Conservation (phyloP, 176 grass and related monocot genomes). For the Oryza rufipogon region DNA sequence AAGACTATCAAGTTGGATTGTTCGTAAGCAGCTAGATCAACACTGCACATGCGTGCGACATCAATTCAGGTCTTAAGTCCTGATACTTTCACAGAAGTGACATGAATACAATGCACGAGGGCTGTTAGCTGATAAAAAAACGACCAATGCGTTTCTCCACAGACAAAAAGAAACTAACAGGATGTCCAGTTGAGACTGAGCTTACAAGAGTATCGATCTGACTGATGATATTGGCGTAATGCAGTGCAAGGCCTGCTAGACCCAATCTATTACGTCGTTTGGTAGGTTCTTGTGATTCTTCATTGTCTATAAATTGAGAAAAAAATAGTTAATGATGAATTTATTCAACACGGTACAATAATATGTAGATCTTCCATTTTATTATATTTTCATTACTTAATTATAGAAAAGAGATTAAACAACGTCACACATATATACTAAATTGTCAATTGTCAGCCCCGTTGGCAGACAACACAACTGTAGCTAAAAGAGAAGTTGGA, state of each 20-base stretch:
- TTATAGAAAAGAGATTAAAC: constrained; percentile 28
- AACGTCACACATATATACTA: constrained; percentile 5
- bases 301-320: constrained; percentile 68
- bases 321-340: constrained; percentile 17
- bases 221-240: constrained; percentile 99
- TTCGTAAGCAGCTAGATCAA: constrained; percentile 29
- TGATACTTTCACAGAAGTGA: constrained; percentile 29
- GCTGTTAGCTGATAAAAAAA: constrained; percentile 17
- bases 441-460: constrained; percentile 18
- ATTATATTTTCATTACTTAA: constrained; percentile 25
- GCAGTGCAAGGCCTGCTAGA: constrained; percentile 88
- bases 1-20: constrained; percentile 4
- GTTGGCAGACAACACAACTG: constrained; percentile 12
- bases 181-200: constrained; percentile 22
- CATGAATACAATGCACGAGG: constrained; percentile 14
- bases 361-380: constrained; percentile 8
- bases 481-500: constrained; percentile 19
- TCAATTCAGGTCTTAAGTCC: not conserved
- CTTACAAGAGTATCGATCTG: constrained; percentile 95
- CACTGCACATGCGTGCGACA: constrained; percentile 13
- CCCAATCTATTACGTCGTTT: constrained; percentile 81
- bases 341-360: constrained; percentile 5
- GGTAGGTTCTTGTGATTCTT: constrained; percentile 58
- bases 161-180: constrained; percentile 23
- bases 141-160: not conserved